Evolutionary conservation across 345 rosid genomes (phyloP).

Genomic region (Populus euphratica): DNA sequence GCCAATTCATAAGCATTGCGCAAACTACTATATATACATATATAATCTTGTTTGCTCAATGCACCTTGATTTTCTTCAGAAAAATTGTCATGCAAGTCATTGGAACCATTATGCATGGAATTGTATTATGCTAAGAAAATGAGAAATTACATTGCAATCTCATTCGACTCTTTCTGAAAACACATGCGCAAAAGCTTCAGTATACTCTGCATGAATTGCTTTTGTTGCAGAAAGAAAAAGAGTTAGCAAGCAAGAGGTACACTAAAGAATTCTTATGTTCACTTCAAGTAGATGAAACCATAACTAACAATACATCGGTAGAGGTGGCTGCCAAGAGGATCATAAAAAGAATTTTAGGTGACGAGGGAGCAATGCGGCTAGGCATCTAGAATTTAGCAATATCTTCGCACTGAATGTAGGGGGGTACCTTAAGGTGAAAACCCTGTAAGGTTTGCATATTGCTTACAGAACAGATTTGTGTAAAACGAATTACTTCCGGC

Average conservation of each 20-base stretch:
- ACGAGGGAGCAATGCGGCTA: neutral
- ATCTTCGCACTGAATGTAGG: neutral
- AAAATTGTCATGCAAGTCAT: neutral
- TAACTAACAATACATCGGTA: too few species aligned
- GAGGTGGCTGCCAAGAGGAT: neutral
- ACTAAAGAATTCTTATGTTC: too few species aligned
- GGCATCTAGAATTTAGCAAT: neutral
- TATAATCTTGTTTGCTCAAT: too few species aligned
- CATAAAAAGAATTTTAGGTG: neutral
- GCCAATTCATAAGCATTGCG: neutral
- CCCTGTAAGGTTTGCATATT: neutral
- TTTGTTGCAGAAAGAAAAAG: too few species aligned
- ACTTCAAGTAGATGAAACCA: too few species aligned
- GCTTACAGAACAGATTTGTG: neutral
- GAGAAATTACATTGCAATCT: neutral
- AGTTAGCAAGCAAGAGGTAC: too few species aligned
- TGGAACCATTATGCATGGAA: neutral
- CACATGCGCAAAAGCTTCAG: too few species aligned
- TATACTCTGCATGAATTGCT: too few species aligned
- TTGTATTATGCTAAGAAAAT: neutral
- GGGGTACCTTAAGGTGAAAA: neutral
- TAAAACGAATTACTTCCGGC: neutral
- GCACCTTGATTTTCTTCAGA: neutral
- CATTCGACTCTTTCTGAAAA: too few species aligned
- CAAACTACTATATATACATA: neutral